Percentiles rank a stretch among this genome's conserved stretches.
Evolutionary conservation across 768 basidiomycete species (phyloP).

Genomic region (Boletus bicolor): DNA sequence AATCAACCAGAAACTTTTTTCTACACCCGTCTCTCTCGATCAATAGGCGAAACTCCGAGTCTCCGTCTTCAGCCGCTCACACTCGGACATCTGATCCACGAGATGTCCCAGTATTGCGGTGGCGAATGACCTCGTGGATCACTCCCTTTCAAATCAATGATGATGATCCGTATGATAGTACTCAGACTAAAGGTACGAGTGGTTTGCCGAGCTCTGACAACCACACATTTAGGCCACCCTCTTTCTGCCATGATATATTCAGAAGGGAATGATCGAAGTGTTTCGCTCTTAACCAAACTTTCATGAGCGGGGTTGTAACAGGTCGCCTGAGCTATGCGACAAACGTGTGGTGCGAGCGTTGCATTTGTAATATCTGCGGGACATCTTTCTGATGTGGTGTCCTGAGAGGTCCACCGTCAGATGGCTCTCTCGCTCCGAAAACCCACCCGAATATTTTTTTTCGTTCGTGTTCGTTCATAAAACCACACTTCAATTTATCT

Average conservation of each 20-base stretch:
- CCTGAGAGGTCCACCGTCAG: neutral
- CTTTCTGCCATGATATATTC: conserved; percentile 11
- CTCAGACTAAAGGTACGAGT: conserved; percentile 15
- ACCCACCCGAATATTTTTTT: conserved; percentile 2
- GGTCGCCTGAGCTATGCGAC: conserved; percentile 11
- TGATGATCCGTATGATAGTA: conserved; percentile 15
- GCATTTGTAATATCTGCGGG: conserved; percentile 6
- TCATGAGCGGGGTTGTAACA: conserved; percentile 6
- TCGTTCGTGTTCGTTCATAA: neutral
- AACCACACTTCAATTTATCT: neutral
- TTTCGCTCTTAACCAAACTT: conserved; percentile 1
- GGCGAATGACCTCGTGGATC: conserved; percentile 28
- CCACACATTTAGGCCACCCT: conserved; percentile 13
- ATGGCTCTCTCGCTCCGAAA: neutral
- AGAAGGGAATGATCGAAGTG: conserved; percentile 12
- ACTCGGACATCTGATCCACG: conserved; percentile 14
- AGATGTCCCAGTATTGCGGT: conserved; percentile 10
- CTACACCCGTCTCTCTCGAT: conserved; percentile 3
- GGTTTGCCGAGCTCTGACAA: conserved; percentile 18
- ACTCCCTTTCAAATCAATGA: conserved; percentile 16
- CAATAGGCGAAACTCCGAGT: conserved; percentile 14
- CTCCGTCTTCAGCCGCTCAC: conserved; percentile 15
- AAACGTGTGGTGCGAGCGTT: conserved; percentile 17
- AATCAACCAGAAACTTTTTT: conserved; percentile 21
- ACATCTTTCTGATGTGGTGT: conserved; percentile 11